Base-by-base conservation (phyloP, 1,284 basidiomycete genomes). In the Sanghuangporus baumii region DNA sequence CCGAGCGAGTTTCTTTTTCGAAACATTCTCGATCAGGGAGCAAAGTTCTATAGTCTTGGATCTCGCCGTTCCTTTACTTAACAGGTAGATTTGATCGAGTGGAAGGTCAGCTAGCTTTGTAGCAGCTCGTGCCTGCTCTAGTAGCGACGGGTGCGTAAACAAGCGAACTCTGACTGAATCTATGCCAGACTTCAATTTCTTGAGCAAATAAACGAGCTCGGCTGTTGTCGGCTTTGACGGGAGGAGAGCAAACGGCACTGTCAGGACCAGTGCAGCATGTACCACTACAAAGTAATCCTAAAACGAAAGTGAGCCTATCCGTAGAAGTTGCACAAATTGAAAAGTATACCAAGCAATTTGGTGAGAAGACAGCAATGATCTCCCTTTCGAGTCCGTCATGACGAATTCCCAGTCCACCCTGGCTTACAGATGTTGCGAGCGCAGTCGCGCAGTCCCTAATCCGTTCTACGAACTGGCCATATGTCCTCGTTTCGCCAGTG, bases 351-450 rank as follows among this genome's bases (percentile, higher is more conserved):
- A 86, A 71, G 48, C 80, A 84, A 69, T 91, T 92, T 58, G 85
- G 80, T 71, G 83, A 83, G 68, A 89, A 79, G 12, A 91, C 80
- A 2, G 86, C 89, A 34, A 89, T 75, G 34, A 89, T 81, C 64
- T 87, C 86, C 48, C 54, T 57, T 14, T 23, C 43, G 0, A 75
- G 76, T 2, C 77, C 73, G 20, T 75, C 74, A 0, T 70, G 70
- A 12, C 72, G 69, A n/a, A 89, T 68, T 0, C 80, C 86, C 4
- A 89, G 72, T 0, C 88, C 86, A 1, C 86, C 86, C 38, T 79
- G 71, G 0, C 71, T 66, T 12, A 73, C 65, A 1, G 80, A 74
- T 1, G 76, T 72, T 0, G 76, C 77, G 6, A 91, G 76, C 0
- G 81, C 85, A 0, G 86, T 87, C 2, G 85, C 81, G 12, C 79